Evolutionary conservation across 768 basidiomycete species (phyloP).

Genomic region (Lepiota brunneoincarnata): DNA sequence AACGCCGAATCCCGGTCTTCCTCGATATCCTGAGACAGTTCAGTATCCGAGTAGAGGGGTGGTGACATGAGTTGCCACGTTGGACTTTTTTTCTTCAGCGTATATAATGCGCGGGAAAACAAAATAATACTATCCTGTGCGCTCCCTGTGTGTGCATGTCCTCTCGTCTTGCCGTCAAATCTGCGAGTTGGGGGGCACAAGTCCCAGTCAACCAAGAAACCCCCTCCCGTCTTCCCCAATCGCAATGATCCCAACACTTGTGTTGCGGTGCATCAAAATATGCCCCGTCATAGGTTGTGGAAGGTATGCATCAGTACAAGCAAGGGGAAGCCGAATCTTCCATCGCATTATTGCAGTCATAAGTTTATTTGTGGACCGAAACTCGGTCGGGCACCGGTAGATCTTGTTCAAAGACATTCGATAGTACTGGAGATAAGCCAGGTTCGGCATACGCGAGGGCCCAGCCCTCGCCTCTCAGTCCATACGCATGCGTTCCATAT

Average conservation of each 20-base stretch:
- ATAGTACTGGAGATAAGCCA: constrained; percentile 5
- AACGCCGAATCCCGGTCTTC: background rate
- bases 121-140: too few relatives aligned
- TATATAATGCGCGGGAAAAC: too few relatives aligned
- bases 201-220: too few relatives aligned
- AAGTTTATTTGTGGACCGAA: constrained; percentile 12
- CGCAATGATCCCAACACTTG: constrained; percentile 5
- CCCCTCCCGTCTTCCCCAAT: background rate
- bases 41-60: too few relatives aligned
- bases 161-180: too few relatives aligned
- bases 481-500: background rate
- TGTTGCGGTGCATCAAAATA: background rate
- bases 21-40: background rate
- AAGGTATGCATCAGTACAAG: too few relatives aligned
- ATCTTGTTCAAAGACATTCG: constrained; percentile 10
- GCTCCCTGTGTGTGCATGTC: too few relatives aligned
- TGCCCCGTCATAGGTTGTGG: background rate
- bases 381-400: background rate
- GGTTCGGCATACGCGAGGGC: background rate
- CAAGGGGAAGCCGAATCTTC: too few relatives aligned
- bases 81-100: background rate
- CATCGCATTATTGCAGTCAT: constrained; percentile 19
- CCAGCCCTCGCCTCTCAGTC: too few relatives aligned
- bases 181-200: too few relatives aligned
- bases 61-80: constrained; percentile 1